A percentile compares a stretch with the other conserved stretches of the same genome.
phyloP scores from a whole-genome alignment of 495 filamentous ascomycete species.

The Neurospora sp. region DNA sequence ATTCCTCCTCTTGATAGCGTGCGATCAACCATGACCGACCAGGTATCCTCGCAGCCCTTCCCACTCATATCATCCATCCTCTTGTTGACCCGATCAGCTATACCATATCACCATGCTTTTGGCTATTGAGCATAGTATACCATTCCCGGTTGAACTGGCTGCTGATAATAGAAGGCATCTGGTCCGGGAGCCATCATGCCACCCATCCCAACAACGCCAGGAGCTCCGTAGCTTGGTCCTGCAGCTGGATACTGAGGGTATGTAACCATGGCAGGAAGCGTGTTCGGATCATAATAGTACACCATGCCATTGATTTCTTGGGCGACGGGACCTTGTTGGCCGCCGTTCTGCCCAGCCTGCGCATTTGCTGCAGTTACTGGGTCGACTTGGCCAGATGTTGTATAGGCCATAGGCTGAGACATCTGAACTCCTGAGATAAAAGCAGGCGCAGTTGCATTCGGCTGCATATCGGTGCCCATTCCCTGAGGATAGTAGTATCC shows the following conservation, averaged over 20 bases:
- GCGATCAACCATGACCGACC: neutral
- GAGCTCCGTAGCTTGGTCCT: constrained; percentile 36
- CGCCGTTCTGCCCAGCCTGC: constrained; percentile 17
- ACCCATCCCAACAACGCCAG: constrained; percentile 54
- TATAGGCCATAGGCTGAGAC: constrained; percentile 35
- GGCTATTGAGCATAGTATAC: constrained; percentile 43
- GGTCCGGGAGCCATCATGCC: constrained; percentile 70
- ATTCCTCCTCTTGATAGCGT: neutral
- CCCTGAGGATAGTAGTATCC: constrained; percentile 45
- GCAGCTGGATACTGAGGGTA: constrained; percentile 40
- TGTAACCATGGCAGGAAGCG: constrained; percentile 47
- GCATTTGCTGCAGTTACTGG: constrained; percentile 11
- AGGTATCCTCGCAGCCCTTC: neutral
- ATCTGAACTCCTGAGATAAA: constrained; percentile 49
- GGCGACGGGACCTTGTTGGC: constrained; percentile 62
- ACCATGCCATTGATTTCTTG: constrained; percentile 93
- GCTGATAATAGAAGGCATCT: constrained; percentile 66
- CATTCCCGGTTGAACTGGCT: constrained; percentile 43
- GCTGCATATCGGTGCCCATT: constrained; percentile 42
- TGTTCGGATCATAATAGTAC: constrained; percentile 79
- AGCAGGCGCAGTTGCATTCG: constrained; percentile 42
- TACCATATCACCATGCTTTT: neutral
- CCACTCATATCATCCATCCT: neutral
- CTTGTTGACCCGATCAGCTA: neutral
- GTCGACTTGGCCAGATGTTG: constrained; percentile 32